Evolutionary conservation across 108 stramenopile species (phyloP).

Genomic region (Cyclotella atomus): DNA sequence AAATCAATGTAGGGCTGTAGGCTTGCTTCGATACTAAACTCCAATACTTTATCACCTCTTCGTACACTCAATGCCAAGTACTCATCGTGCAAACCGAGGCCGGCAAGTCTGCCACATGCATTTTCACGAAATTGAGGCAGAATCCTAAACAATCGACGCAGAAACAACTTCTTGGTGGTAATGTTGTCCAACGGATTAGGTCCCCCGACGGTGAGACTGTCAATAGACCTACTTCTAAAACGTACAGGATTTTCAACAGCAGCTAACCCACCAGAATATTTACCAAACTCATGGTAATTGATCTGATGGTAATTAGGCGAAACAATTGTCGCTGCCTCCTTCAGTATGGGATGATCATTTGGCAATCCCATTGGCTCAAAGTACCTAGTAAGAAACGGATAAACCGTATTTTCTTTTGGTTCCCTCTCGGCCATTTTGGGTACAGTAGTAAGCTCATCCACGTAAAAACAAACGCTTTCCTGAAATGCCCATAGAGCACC

Average conservation of each 20-base stretch:
- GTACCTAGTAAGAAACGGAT: slow-evolving; percentile 7
- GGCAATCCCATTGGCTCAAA: slow-evolving; percentile 20
- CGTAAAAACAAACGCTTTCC: slow-evolving; percentile 7
- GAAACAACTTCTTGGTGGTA: background rate
- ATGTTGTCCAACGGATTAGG: background rate
- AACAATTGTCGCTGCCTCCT: background rate
- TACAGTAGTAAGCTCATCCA: background rate
- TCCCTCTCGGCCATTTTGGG: slow-evolving; percentile 6
- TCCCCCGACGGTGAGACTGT: background rate
- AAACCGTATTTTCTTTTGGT: background rate
- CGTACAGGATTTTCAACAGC: background rate
- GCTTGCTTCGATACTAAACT: background rate
- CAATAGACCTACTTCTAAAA: background rate
- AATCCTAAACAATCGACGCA: background rate
- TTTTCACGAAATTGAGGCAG: background rate
- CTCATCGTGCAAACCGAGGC: slow-evolving; percentile 10
- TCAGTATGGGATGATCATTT: background rate
- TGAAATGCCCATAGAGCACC: slow-evolving; percentile 10
- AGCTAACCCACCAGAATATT: background rate
- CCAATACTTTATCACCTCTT: slow-evolving; percentile 11
- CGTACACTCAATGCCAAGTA: slow-evolving; percentile 9
- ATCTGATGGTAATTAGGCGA: background rate
- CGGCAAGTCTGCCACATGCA: slow-evolving; percentile 14
- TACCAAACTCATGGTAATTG: slow-evolving; percentile 4
- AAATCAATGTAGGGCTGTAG: slow-evolving; percentile 6